Base-by-base conservation (phyloP, 1,139 yeast species). In the Protomyces gravidus region DNA sequence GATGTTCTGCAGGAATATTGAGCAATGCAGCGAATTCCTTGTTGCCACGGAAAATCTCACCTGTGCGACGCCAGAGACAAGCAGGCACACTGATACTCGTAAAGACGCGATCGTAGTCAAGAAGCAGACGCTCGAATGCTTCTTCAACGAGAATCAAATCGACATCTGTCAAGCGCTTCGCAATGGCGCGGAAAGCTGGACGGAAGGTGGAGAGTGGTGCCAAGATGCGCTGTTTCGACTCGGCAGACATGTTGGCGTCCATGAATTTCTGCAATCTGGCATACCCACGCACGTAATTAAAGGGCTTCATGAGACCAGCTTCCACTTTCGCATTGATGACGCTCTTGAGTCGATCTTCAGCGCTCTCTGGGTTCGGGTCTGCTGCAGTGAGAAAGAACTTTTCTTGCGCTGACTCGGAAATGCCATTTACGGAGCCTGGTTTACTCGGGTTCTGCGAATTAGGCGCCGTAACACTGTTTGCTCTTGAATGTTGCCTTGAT, bases 41-140 rank as follows among this genome's bases (percentile, higher is more conserved):
- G 71, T 92, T 92, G 1, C 97, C 97, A 64, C 97, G 76, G 68
- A 89, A 92, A 3, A 92, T 90, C 68, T 92, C 97, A 1, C 98
- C 98, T 0, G 98, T 90, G 67, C 98, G 84, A 68, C 97, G 78
- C 97, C 98, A 92, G 42, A 92, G 77, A 73, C 97, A 90, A 0
- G 97, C 97, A 0, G 98, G 98, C 61, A 92, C 89, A 6, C 97
- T 96, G 96, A 90, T 89, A 5, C 96, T 86, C 0, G 97, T 89
- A 72, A 92, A 92, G 2, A 92, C 97, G 50, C 98, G 79, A 71
- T 92, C 98, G 69, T 92, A 90, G 67, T 92, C 96, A 59, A 92
- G 75, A 55, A 92, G 74, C 95, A 90, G 87, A 63, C 97, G 78
- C 72, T 92, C 98, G 70, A 92, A 92, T 60, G 87, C 85, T 71